Base-by-base conservation (phyloP, 2,329 filamentous ascomycete genomes). In the Claviceps pazoutovae region DNA sequence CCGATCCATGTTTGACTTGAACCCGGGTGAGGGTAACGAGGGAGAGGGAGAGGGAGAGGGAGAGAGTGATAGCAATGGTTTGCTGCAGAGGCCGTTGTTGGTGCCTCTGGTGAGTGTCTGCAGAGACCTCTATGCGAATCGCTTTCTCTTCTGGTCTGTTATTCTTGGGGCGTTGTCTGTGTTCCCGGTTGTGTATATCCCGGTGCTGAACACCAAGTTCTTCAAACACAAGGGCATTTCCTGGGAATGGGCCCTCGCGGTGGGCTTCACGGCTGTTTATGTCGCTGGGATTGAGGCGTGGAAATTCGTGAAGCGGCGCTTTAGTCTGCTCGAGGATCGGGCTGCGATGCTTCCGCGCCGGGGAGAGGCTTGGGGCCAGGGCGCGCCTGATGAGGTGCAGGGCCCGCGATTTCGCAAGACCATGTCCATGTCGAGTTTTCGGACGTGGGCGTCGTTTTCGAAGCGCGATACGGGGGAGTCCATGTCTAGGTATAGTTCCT, bases 201-300 rank as follows among this genome's bases (percentile, higher is more conserved):
- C 84, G 0, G 74, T 74, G 51, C 71, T 89, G 57, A 88, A 86
- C 68, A 76, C 71, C 16, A 74, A 75, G 30, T 83, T 88, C 39
- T 87, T 88, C 73, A 84, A 85, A 68, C 84, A 88, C 68, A 74
- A 69, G 7, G 74, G 72, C 17, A 88, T 89, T 58, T 74, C 71
- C 17, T 89, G 85, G 86, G 85, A 88, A 63, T 89, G 84, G 84
- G 79, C 75, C 1, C 70, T 89, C 5, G 78, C 84, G 0, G 71
- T 86, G 36, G 75, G 80, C 19, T 79, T 78, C 53, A 75, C 82
- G 0, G 56, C 82, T 13, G 61, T 86, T 4, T 89, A 84, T 61
- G 75, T 89, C 46, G 64, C 73, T 0, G 82, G 82, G 26, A 74
- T 88, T 42, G 86, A 90, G 70, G 64, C 69, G 9, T 90, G 84